phyloP scores from a whole-genome alignment of 2,329 filamentous ascomycete genomes.

The Parastagonospora avenae region DNA sequence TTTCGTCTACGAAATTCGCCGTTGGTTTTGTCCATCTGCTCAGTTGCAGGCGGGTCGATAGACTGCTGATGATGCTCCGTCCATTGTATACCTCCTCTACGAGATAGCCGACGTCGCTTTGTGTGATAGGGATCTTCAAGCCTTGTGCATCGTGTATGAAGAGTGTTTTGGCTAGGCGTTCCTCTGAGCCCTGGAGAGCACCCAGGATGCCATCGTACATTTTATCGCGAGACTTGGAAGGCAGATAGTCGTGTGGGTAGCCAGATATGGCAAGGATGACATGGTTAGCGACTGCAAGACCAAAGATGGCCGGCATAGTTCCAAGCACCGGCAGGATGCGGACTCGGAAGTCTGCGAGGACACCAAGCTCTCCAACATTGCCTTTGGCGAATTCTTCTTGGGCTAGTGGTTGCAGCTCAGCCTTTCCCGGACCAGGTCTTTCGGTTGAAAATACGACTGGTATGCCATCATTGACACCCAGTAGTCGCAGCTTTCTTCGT shows the following conservation, averaged over 20 bases:
- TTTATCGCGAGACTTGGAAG: constrained; percentile 83
- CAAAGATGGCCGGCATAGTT: constrained; percentile 97
- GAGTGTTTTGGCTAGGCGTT: constrained; percentile 68
- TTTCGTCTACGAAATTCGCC: constrained; percentile 66
- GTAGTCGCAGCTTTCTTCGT: constrained; percentile 73
- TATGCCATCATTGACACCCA: constrained; percentile 83
- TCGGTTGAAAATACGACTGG: constrained; percentile 93
- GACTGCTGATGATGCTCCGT: constrained; percentile 79
- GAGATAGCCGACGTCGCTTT: constrained; percentile 83
- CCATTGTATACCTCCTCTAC: constrained; percentile 88
- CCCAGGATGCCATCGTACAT: constrained; percentile 86
- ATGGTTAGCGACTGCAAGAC: constrained; percentile 89
- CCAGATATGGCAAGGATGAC: constrained; percentile 80
- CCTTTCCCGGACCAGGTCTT: constrained; percentile 87
- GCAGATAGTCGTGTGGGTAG: constrained; percentile 85
- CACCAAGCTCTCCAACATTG: constrained; percentile 81
- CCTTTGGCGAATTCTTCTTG: constrained; percentile 90
- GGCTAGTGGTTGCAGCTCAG: constrained; percentile 80
- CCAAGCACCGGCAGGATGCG: constrained; percentile 94
- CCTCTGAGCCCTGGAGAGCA: constrained; percentile 76
- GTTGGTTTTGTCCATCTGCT: constrained; percentile 76
- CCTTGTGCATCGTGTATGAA: constrained; percentile 66
- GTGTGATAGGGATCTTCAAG: constrained; percentile 77
- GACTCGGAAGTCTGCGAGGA: constrained; percentile 89
- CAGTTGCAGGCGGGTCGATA: constrained; percentile 79